Conservation (phyloP, 2,329 filamentous ascomycete genomes). For the Colletotrichum godetiae region DNA sequence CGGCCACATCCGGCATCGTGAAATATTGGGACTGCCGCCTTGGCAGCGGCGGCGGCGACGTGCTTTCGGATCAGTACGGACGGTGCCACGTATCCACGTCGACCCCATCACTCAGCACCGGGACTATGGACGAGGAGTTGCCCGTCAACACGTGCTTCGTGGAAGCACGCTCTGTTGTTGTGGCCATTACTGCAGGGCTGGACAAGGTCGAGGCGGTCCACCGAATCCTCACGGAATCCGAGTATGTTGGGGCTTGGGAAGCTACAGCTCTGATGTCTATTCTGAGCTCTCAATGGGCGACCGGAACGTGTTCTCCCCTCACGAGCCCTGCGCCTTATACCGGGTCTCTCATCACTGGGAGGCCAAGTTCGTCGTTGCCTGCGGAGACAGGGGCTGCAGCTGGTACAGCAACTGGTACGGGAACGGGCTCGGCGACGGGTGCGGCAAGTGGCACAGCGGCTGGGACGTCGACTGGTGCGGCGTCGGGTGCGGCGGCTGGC, state of each 20-base stretch:
- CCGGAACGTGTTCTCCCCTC: conserved; percentile 4
- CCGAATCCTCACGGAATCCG: not conserved
- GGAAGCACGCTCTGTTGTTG: conserved; percentile 17
- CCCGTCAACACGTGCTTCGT: conserved; percentile 21
- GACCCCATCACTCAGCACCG: not conserved
- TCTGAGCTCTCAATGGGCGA: not conserved
- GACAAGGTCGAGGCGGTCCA: conserved; percentile 13
- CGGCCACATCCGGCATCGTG: conserved; percentile 17
- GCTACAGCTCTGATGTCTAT: conserved; percentile 6
- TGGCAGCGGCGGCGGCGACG: not conserved
- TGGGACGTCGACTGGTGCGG: conserved; percentile 2
- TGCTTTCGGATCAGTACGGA: conserved; percentile 7
- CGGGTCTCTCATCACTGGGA: not conserved
- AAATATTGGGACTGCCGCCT: conserved; percentile 22
- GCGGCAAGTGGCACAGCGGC: conserved; percentile 8
- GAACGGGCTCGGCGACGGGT: not conserved
- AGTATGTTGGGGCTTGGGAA: not conserved
- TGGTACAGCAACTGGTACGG: not conserved
- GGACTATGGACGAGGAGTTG: not conserved
- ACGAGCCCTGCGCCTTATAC: conserved; percentile 14
- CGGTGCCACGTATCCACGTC: conserved; percentile 19
- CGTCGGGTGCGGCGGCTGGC: conserved; percentile 6
- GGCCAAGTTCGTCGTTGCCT: not conserved
- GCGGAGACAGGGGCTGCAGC: not conserved
- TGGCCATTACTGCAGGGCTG: conserved; percentile 23